Evolutionary conservation across 108 stramenopile species (phyloP), one percentile per base, ranked within the genome.

Genomic region (Conticribra guillardii): DNA sequence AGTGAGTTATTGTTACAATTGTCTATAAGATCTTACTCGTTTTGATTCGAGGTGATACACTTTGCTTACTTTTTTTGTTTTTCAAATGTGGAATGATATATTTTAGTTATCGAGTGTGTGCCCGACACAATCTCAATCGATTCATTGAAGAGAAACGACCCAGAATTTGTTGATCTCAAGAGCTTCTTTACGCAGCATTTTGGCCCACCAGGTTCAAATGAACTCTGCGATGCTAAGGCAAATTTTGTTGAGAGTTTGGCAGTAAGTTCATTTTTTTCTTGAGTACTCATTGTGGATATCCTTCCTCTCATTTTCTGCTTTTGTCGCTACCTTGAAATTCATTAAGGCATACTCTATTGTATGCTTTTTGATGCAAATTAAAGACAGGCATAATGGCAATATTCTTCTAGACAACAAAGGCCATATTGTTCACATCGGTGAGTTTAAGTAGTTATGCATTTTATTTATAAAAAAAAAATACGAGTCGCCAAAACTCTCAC

Each of bases 371-470:
- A 75, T 99, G 37, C 96, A 97, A 79, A 95, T 99, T 74, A 99
- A 99, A 82, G 98, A 99, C 63, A 75, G 98, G 17, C 96, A 97
- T 84, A 97, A 97, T 69, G 96, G 96, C 15, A 98, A 99, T 60
- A 96, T 99, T 69, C 70, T 99, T 16, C 60, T 99, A 0, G 94
- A 96, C 74, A 94, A 94, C 48, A 88, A 85, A 56, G 99, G 99
- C 11, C 96, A 96, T 56, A 62, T 99, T 44, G 85, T 97, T 54
- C 98, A 99, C 64, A 98, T 99, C 51, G 55, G 55, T 56, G 27
- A 56, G 55, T 29, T 56, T 29, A 19, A 18, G 5, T 18, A 18
- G 5, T n/a, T 41, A 5, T 41, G 5, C 37, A 41, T 41, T 41
- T n/a, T n/a, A n/a, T n/a, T n/a, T n/a, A n/a, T n/a, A n/a, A n/a